Conservation (phyloP, 306 rosid species). For the Prunus mira region DNA sequence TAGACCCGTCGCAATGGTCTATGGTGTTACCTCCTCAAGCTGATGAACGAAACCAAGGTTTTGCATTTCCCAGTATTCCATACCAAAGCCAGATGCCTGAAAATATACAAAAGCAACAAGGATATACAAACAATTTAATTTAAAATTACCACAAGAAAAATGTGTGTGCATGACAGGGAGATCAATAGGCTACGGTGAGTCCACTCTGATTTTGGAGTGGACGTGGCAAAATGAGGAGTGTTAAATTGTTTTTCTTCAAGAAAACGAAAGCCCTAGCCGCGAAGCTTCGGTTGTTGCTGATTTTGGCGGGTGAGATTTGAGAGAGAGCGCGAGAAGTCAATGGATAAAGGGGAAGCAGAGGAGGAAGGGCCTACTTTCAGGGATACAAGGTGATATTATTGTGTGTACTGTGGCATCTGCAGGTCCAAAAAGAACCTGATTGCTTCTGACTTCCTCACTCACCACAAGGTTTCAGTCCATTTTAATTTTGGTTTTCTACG, state of each 20-base stretch:
- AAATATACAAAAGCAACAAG: too few species aligned
- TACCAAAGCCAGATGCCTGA: too few species aligned
- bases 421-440: constrained; percentile 64
- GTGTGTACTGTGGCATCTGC: constrained; percentile 60
- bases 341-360: constrained; percentile 33
- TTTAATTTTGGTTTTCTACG: neutral
- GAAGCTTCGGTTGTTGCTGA: neutral
- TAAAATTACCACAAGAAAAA: too few species aligned
- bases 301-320: neutral
- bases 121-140: too few species aligned
- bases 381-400: constrained; percentile 58
- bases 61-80: too few species aligned
- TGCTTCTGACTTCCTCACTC: constrained; percentile 44
- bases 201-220: too few species aligned
- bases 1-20: too few species aligned
- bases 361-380: constrained; percentile 34
- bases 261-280: neutral
- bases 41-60: too few species aligned
- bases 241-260: neutral
- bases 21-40: too few species aligned
- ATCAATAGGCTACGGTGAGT: too few species aligned
- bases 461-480: constrained; percentile 55
- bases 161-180: too few species aligned
- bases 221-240: neutral
- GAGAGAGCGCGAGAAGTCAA: neutral